Base-by-base conservation (phyloP, 2,329 filamentous ascomycete species). In the Colletotrichum spaethianum region DNA sequence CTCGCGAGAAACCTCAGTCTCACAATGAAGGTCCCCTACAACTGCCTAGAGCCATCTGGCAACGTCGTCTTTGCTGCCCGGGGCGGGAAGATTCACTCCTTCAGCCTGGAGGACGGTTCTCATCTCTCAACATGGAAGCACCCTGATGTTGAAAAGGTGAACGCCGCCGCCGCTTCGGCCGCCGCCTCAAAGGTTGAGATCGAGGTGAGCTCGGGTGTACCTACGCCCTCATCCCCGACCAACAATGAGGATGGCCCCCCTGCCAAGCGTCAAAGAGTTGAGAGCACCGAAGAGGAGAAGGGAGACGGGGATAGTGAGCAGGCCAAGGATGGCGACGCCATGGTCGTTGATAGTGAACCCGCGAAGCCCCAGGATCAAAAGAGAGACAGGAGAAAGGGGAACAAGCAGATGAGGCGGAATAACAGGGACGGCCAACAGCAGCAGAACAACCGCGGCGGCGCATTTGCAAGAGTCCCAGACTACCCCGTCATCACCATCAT, bases 1-100 rank as follows among this genome's bases (percentile, higher is more conserved):
- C n/a, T 52, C 16, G 14, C 9, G 28, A 46, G 31, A 52, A 48
- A 11, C 44, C 53, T 16, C 14, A 4, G 18, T 26, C 6, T 62
- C 53, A 79, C 75, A n/a, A 86, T 87, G 82, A 82, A 82, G 73
- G 79, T 89, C 69, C 92, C 92, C n/a, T 93, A 93, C 76, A 92
- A 93, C 76, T 88, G 90, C 76, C 81, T 94, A 57, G 84, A 83
- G 61, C 80, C 82, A 44, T 85, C 86, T 74, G 88, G 88, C 56
- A 80, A 87, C 75, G 82, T 93, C 26, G 81, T 98, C 23, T 87
- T 97, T 76, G 93, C 93, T 46, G 93, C 94, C 33, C 91, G 91
- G 73, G 94, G 94, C 18, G 89, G 92, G 59, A 89, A 87, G 76
- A 89, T 98, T 65, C 89, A 94, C 77, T 89, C 90, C 2, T 92